phyloP scores from a whole-genome alignment of 495 filamentous ascomycete species.

The Lentithecium fluviatile region DNA sequence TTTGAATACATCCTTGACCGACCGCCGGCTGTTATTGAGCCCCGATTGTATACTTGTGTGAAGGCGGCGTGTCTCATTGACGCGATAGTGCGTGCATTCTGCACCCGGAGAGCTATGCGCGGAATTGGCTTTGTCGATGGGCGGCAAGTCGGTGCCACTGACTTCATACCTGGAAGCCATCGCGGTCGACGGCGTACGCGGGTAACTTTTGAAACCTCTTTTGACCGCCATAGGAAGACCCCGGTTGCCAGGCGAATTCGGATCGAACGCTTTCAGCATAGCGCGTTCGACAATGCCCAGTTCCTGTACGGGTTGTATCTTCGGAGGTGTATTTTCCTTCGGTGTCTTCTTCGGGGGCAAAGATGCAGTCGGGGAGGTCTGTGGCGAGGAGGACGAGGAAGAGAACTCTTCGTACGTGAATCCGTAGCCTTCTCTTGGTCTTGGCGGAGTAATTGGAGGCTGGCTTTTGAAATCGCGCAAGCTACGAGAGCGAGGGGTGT shows the following conservation, averaged over 20 bases:
- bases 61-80: too few species aligned
- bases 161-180: not conserved
- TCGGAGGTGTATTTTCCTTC: too few species aligned
- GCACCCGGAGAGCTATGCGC: too few species aligned
- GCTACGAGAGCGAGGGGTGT: too few species aligned
- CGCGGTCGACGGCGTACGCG: not conserved
- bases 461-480: not conserved
- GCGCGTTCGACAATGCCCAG: slow-evolving; percentile 2
- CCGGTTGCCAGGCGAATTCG: not conserved
- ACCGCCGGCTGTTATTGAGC: too few species aligned
- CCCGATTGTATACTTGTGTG: too few species aligned
- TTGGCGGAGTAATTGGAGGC: not conserved
- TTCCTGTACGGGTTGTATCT: not conserved
- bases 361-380: not conserved
- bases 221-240: not conserved
- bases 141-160: slow-evolving; percentile 1
- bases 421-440: not conserved
- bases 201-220: not conserved
- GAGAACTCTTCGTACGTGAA: slow-evolving; percentile 3
- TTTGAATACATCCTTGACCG: too few species aligned
- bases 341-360: not conserved
- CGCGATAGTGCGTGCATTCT: too few species aligned
- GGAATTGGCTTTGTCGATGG: not conserved
- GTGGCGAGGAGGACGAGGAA: not conserved
- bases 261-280: not conserved